A percentile compares a stretch with the other conserved stretches of the same genome.
Conservation (phyloP, 371 early-diverging fungal genomes). For the Apophysomyces sp. region DNA sequence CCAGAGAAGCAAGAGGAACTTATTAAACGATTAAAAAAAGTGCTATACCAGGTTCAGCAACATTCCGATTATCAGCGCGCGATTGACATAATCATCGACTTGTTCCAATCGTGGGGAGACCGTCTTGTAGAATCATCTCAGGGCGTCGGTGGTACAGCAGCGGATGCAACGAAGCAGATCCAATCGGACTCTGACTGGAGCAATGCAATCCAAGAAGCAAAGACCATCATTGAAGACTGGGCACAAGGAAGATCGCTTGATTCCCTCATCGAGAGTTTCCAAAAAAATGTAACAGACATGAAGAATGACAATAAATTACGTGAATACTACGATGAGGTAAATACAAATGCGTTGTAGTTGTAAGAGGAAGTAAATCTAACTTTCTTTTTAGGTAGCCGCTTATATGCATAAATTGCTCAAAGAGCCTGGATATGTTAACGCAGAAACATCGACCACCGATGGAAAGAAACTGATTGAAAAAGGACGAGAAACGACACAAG, state of each 20-base stretch:
- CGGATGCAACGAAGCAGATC: constrained; percentile 9
- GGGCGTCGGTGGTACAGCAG: not conserved
- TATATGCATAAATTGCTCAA: constrained; percentile 23
- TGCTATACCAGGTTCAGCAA: constrained; percentile 48
- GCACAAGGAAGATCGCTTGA: constrained; percentile 51
- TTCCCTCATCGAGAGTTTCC: constrained; percentile 33
- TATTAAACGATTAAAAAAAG: constrained; percentile 39
- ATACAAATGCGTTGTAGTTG: not conserved
- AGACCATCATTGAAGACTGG: constrained; percentile 56
- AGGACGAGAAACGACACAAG: constrained; percentile 21
- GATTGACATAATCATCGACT: constrained; percentile 37
- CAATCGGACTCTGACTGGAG: constrained; percentile 29
- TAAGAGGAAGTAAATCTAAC: not conserved
- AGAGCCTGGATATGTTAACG: constrained; percentile 28
- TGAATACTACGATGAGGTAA: constrained; percentile 31
- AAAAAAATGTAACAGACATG: constrained; percentile 29
- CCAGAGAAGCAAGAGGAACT: constrained; percentile 44
- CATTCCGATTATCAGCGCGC: constrained; percentile 54
- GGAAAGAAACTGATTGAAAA: constrained; percentile 27
- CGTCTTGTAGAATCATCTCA: constrained; percentile 23
- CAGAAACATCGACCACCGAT: constrained; percentile 26
- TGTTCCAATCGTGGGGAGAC: constrained; percentile 39
- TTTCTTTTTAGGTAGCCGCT: not conserved
- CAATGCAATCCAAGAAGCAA: constrained; percentile 41
- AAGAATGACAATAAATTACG: constrained; percentile 33